phyloP scores from a whole-genome alignment of 352 stramenopile genomes.

The Aphanomyces stellatus region DNA sequence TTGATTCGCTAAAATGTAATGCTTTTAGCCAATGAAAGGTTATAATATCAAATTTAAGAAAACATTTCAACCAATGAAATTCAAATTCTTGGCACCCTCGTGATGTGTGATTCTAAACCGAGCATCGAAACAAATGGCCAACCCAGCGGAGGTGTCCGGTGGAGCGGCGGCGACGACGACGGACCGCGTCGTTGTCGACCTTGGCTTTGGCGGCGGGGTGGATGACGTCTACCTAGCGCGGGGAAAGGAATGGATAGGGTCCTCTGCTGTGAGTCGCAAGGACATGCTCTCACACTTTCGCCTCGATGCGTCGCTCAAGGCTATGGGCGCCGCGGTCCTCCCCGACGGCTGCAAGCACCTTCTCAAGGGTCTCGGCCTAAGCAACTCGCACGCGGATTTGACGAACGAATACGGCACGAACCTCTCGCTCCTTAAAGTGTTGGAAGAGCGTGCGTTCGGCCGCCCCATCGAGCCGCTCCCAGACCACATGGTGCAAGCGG shows the following conservation, averaged over 20 bases:
- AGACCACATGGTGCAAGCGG: constrained; percentile 60
- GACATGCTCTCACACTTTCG: constrained; percentile 60
- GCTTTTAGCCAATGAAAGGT: not conserved
- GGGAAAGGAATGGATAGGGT: constrained; percentile 3
- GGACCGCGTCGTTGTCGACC: constrained; percentile 1
- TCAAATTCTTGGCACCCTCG: not conserved
- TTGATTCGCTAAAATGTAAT: not conserved
- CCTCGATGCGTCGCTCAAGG: constrained; percentile 46
- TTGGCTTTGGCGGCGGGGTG: not conserved
- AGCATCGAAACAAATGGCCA: not conserved
- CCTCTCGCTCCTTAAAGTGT: constrained; percentile 44
- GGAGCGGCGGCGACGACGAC: not conserved
- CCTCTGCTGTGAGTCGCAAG: not conserved
- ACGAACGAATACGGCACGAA: constrained; percentile 30
- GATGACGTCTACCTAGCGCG: not conserved
- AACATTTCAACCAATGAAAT: not conserved
- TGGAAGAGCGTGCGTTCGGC: constrained; percentile 69
- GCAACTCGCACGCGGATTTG: constrained; percentile 27
- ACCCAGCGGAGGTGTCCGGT: not conserved
- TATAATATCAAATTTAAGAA: not conserved
- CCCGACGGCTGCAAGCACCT: constrained; percentile 65
- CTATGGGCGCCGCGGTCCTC: constrained; percentile 50
- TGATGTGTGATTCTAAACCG: too few relatives aligned
- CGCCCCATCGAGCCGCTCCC: constrained; percentile 65
- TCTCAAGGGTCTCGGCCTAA: constrained; percentile 53